Evolutionary conservation across 345 rosid species (phyloP), one percentile per base, ranked within the genome.

Genomic region (Physaria fendleri): DNA sequence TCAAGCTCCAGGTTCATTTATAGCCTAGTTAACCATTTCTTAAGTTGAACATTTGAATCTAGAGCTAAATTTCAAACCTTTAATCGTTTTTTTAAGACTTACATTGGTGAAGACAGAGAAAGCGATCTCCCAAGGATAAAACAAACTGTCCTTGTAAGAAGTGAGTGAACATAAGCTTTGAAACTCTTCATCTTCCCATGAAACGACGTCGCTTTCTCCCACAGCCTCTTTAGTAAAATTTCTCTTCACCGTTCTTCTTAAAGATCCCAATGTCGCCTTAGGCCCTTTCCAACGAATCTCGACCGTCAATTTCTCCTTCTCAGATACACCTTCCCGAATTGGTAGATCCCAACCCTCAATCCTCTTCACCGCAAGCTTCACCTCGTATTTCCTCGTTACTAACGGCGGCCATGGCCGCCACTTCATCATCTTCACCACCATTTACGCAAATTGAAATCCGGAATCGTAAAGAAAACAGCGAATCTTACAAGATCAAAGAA

Each of bases 341-440:
- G n/a, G n/a, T 79, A 68, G 93, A 80, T 82, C 94, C 79, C 79
- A 85, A n/a, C 95, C 95, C 54, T 93, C 94, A 68, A 93, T 57
- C 74, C 82, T 74, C 76, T 68, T 59, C 16, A 93, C 84, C 4
- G 70, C 69, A 37, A 89, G 56, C 63, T 70, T 81, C 54, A 85
- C 97, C 80, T 83, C 91, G 72, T 82, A 88, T 67, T 88, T 87
- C 70, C 64, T 82, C 68, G 91, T 72, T 14, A 76, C 79, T 66
- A 78, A 73, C 2, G 96, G 91, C 59, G 95, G 95, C 91, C 95
- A 83, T 14, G 95, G 97, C 59, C 97, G 82, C 95, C 99, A 87
- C 76, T 82, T 82, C 91, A 93, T 93, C 99, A 89, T 93, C 86
- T 87, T 89, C 66, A 79, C 99, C 76, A 85, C 97, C 97, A 85